These are phyloP conservation scores for Starmerella vitae DNA, from an alignment of 805 yeast species.

Conservation along the genomic window DNA sequence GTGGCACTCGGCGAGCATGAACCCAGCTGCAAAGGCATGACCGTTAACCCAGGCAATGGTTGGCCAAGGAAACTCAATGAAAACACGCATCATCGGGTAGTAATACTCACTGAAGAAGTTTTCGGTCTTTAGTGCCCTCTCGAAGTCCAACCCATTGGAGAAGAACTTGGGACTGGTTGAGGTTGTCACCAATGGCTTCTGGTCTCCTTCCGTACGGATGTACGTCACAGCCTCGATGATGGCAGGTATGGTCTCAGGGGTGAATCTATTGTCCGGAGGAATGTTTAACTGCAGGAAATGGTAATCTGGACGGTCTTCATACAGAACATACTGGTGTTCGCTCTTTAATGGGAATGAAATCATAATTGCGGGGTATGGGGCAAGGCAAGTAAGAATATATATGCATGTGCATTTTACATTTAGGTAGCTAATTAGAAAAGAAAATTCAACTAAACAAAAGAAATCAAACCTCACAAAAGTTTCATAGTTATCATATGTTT, in stretches of 20 bases:
- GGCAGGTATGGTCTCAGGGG: slow-evolving; percentile 26
- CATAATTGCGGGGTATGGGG: neutral
- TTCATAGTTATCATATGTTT: neutral
- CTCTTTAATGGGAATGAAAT: slow-evolving; percentile 13
- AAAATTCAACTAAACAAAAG: too few relatives aligned
- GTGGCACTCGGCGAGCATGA: slow-evolving; percentile 29
- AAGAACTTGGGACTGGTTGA: slow-evolving; percentile 29
- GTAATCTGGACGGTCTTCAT: slow-evolving; percentile 20
- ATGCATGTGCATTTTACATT: too few relatives aligned
- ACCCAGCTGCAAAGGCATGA: slow-evolving; percentile 33
- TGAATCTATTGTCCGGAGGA: slow-evolving; percentile 30
- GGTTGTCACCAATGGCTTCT: slow-evolving; percentile 29
- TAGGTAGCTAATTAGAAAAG: too few relatives aligned
- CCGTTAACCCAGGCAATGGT: slow-evolving; percentile 31
- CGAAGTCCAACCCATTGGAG: slow-evolving; percentile 30
- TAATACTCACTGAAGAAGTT: slow-evolving; percentile 26
- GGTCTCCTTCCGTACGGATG: slow-evolving; percentile 21
- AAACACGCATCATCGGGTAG: slow-evolving; percentile 26
- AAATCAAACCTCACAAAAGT: neutral
- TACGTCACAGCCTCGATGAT: slow-evolving; percentile 26
- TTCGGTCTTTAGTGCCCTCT: slow-evolving; percentile 26
- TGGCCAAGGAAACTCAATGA: slow-evolving; percentile 31
- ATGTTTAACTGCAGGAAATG: slow-evolving; percentile 25
- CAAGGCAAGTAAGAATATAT: too few relatives aligned
- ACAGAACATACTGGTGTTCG: slow-evolving; percentile 6